Evolutionary conservation across 23 red algal species (phyloP).

Genomic region (Gracilaria caudata): DNA sequence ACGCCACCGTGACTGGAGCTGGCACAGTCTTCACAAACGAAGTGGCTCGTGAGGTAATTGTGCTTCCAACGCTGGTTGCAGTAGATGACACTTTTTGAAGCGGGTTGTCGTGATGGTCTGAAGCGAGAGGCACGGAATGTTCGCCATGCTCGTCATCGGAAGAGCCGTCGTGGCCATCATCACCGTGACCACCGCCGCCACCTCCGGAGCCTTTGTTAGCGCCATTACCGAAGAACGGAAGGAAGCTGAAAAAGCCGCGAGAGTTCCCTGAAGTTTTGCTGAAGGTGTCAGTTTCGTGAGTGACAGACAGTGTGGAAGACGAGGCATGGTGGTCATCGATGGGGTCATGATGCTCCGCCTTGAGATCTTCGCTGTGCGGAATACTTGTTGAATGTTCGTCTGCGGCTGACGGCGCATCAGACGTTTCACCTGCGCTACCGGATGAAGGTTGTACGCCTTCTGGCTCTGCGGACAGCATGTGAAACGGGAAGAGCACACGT

Average conservation of each 20-base stretch:
- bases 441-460: not conserved
- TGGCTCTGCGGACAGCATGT: not conserved
- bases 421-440: not conserved
- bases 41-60: not conserved
- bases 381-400: not conserved
- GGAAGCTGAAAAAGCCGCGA: not conserved
- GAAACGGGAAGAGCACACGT: not conserved
- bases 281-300: not conserved
- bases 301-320: not conserved
- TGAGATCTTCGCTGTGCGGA: not conserved
- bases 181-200: not conserved
- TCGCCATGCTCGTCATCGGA: not conserved
- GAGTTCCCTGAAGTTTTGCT: not conserved
- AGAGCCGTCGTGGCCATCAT: not conserved
- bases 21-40: conserved; percentile 41
- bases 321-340: not conserved
- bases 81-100: conserved; percentile 4
- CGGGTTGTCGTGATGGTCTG: not conserved
- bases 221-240: not conserved
- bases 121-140: not conserved
- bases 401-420: not conserved
- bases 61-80: conserved; percentile 6
- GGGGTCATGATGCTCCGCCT: not conserved
- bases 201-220: not conserved
- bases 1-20: conserved; percentile 40